Conservation (phyloP, 2,329 filamentous ascomycete species). For the Hymenoscyphus fraxineus region DNA sequence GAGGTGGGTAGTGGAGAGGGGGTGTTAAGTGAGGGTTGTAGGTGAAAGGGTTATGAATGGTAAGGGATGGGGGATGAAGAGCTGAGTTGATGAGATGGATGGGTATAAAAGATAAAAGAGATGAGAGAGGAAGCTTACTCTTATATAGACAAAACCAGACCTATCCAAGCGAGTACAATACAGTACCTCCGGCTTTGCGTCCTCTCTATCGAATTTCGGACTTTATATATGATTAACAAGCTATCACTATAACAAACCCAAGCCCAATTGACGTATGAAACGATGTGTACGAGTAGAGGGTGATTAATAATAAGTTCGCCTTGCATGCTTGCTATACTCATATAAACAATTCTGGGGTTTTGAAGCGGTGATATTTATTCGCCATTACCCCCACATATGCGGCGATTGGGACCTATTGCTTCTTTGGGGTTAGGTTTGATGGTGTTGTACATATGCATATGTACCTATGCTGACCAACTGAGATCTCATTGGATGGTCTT, state of each 20-base stretch:
- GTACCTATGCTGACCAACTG: background rate
- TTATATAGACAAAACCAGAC: background rate
- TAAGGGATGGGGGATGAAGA: background rate
- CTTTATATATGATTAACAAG: background rate
- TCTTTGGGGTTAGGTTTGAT: background rate
- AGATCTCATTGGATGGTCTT: background rate
- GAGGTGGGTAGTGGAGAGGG: background rate
- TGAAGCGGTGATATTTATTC: background rate
- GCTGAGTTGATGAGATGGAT: background rate
- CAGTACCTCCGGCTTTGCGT: too few relatives aligned
- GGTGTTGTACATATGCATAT: background rate
- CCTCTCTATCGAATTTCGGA: background rate
- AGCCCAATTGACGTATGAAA: too few relatives aligned
- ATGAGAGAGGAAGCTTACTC: background rate
- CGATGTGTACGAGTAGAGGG: too few relatives aligned
- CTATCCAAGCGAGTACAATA: too few relatives aligned
- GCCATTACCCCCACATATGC: background rate
- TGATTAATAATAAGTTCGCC: too few relatives aligned
- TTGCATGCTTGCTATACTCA: too few relatives aligned
- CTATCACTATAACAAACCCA: background rate
- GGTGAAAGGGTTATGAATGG: background rate
- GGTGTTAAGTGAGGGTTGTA: background rate
- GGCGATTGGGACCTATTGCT: background rate
- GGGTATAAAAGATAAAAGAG: background rate
- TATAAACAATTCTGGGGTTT: background rate